Evolutionary conservation across 73 alveolate species (phyloP).

Genomic region (Breviolum minutum): DNA sequence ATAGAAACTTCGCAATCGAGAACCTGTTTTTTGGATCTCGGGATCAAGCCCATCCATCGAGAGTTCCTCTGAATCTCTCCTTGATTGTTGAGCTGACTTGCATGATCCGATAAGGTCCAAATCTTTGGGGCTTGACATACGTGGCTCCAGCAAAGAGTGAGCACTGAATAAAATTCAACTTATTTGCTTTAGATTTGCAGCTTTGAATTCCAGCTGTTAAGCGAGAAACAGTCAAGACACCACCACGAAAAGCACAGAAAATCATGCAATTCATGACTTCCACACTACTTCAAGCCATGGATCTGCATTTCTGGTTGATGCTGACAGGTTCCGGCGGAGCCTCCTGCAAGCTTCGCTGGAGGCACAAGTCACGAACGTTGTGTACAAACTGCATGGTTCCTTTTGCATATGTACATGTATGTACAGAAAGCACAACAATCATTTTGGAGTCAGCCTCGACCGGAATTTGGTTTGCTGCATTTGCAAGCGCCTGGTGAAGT

Average conservation of each 20-base stretch:
- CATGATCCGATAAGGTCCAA: background rate
- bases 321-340: constrained; percentile 49
- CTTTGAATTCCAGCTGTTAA: too few species aligned
- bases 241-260: background rate
- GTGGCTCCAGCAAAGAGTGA: background rate
- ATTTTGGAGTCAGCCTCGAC: constrained; percentile 3
- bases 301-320: constrained; percentile 82
- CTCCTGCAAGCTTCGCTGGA: background rate
- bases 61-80: constrained; percentile 92
- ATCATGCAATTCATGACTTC: background rate
- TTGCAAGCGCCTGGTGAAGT: constrained; percentile 5
- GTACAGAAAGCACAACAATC: too few species aligned
- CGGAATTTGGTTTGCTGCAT: constrained; percentile 74
- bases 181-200: too few species aligned
- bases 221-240: background rate
- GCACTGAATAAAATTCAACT: background rate
- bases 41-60: constrained; percentile 54
- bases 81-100: background rate
- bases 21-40: background rate
- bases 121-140: background rate
- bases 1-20: background rate
- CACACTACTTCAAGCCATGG: background rate
- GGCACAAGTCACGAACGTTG: background rate
- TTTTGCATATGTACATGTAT: background rate
- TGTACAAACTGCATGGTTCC: background rate